Base-by-base conservation (phyloP, 116 monocot species). In the Thalassia testudinum region DNA sequence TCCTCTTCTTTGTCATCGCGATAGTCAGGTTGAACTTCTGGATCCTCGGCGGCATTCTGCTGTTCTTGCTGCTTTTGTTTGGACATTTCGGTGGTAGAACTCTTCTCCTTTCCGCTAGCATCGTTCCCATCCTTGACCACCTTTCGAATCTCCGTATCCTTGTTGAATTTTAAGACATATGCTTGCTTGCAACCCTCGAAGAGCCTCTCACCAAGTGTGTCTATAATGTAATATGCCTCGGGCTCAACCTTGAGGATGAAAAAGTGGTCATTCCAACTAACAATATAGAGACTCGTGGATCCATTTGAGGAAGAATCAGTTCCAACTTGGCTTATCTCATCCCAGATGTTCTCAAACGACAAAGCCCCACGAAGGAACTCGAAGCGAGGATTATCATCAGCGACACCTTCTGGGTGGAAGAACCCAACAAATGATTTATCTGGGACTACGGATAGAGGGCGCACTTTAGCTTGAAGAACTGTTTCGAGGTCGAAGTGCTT, bases 231-330 rank as follows among this genome's bases (percentile, higher is more conserved):
- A 53, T 79, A 92, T 0, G 83, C 92, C 48, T 80, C 83, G 12
- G 19, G 43, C 23, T 86, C 87, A 1, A 83, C 92, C 58, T 73
- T 80, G 23, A 92, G 75, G 28, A 92, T 61, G 40, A 91, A 91
- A 38, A 91, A 91, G 62, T 91, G 91, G 52, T 91, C 91, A 37
- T 91, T 91, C 91, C 91, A 91, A 62, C 91, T 91, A 47, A 89
- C 83, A 21, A 89, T 77, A 19, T 79, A 88, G 17, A 87, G 50
- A 12, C 69, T 66, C 15, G 61, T 62, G 34, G 24, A 44, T 17
- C 59, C 59, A n/a, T 47, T 55, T 1, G 45, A 14, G 0, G 60
- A 48, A 24, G 43, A 48, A 12, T 67, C 68, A 7, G 50, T 29
- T 18, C 53, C 69, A 23, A 44, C 60, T 27, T 26, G 27, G 61